Conservation (phyloP, 768 basidiomycete species). For the Fibroporia radiculosa region DNA sequence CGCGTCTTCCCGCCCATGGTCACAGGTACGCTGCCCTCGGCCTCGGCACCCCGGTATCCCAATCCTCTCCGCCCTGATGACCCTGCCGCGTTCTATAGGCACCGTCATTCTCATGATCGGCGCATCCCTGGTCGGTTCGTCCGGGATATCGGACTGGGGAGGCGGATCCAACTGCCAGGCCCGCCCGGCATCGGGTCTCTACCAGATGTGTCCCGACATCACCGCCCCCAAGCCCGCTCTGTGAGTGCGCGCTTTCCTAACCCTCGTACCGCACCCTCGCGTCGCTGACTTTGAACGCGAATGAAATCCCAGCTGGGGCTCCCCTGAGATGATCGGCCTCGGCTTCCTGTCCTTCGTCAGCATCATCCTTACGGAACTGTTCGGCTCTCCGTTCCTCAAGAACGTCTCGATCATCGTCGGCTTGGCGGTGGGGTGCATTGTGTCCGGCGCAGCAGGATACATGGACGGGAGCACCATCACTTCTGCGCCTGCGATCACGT, state of each 20-base stretch:
- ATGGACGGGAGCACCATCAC: conserved; percentile 60
- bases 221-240: conserved; percentile 61
- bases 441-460: conserved; percentile 73
- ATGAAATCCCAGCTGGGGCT: conserved; percentile 51
- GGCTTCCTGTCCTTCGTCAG: conserved; percentile 77
- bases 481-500: conserved; percentile 70
- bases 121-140: conserved; percentile 63
- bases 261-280: not conserved
- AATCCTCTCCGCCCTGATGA: no score
- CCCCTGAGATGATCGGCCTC: conserved; percentile 77
- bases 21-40: conserved; percentile 36
- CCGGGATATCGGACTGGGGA: conserved; percentile 77
- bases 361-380: conserved; percentile 74
- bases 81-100: conserved; percentile 31
- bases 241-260: conserved; percentile 27
- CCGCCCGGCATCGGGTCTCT: conserved; percentile 59
- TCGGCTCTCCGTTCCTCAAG: conserved; percentile 81
- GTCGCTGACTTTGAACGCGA: not conserved
- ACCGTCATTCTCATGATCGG: conserved; percentile 79
- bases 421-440: conserved; percentile 70
- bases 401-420: conserved; percentile 75
- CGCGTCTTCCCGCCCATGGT: conserved; percentile 71
- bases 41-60: no score
- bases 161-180: conserved; percentile 65
- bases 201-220: conserved; percentile 65